Evolutionary conservation across 78 protist species (phyloP).

Genomic region (Dictyostelium firmibasis): DNA sequence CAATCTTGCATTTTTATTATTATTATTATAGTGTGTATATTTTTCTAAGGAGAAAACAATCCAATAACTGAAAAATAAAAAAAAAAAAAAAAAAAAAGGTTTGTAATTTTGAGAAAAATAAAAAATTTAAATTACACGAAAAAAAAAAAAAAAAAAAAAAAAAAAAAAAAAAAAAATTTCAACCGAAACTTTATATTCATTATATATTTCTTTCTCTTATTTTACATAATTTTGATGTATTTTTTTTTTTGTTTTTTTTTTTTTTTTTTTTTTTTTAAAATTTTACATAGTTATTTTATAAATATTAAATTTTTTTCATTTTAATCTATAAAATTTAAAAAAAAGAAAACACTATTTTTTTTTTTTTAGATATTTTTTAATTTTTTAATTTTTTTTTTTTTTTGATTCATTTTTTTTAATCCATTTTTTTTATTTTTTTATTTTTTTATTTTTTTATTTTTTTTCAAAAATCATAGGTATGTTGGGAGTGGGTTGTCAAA

Average conservation of each 20-base stretch:
- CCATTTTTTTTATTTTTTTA: too few species aligned
- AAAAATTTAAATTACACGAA: background rate
- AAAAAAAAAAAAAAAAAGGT: background rate
- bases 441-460: background rate
- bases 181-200: too few species aligned
- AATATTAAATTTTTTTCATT: too few species aligned
- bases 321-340: too few species aligned
- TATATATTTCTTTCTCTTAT: too few species aligned
- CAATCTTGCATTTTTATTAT: conserved; percentile 15
- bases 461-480: background rate
- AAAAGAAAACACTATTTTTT: too few species aligned
- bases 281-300: too few species aligned
- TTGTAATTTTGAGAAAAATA: background rate
- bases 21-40: background rate
- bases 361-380: background rate
- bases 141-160: background rate
- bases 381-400: too few species aligned
- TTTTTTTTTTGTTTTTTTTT: too few species aligned
- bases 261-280: too few species aligned
- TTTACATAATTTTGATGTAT: too few species aligned
- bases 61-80: background rate
- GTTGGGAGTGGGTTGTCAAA: background rate
- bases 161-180: background rate
- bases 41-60: background rate
- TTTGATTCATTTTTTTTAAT: too few species aligned